Conservation (phyloP, 495 filamentous ascomycete species). For the Aspergillus homomorphus region DNA sequence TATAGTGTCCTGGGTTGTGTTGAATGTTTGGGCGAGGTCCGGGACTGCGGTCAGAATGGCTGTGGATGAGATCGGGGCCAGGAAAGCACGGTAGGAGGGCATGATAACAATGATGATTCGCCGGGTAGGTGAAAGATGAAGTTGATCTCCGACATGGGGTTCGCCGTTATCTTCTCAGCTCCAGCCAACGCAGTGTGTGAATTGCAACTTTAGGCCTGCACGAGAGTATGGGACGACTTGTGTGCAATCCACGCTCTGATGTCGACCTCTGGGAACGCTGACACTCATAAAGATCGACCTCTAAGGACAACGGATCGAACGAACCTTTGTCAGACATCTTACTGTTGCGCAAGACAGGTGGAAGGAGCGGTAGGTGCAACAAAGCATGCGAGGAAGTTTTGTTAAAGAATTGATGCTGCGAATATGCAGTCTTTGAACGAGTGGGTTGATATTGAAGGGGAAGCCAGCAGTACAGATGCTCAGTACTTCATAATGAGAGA, state of each 20-base stretch:
- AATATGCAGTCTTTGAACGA: not conserved
- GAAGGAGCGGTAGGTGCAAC: not conserved
- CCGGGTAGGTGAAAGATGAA: constrained; percentile 50
- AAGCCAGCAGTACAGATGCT: not conserved
- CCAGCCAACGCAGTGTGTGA: constrained; percentile 10
- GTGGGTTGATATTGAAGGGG: not conserved
- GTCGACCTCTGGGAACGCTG: not conserved
- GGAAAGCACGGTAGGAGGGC: constrained; percentile 63
- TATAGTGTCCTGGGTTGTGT: constrained; percentile 61
- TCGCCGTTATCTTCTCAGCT: constrained; percentile 24
- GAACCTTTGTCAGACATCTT: not conserved
- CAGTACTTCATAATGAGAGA: not conserved
- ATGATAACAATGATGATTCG: constrained; percentile 62
- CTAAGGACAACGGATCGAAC: not conserved
- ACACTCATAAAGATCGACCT: not conserved
- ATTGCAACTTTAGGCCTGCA: not conserved
- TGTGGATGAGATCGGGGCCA: constrained; percentile 66
- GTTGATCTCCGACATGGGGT: constrained; percentile 46
- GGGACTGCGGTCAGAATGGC: constrained; percentile 67
- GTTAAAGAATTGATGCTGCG: not conserved
- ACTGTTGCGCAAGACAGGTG: not conserved
- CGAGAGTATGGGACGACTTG: not conserved
- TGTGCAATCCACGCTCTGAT: not conserved
- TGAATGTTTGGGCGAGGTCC: constrained; percentile 60
- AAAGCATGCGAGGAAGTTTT: not conserved